Percentiles rank a stretch among this genome's conserved stretches.
Evolutionary conservation across 2,329 filamentous ascomycete species (phyloP).

Genomic region (Alternaria consortialis): DNA sequence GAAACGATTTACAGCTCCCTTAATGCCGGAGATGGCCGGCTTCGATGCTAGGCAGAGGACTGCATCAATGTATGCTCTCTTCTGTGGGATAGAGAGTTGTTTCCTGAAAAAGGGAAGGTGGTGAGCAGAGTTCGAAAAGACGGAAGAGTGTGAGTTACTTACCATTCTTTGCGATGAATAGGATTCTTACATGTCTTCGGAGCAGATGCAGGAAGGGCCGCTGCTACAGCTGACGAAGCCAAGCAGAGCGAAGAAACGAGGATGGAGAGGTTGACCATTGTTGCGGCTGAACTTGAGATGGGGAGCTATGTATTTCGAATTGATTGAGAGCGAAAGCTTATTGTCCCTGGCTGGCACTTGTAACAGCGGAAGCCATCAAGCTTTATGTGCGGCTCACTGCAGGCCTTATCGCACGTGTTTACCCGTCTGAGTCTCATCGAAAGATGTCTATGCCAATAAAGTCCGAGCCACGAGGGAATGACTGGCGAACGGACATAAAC

Average conservation of each 20-base stretch:
- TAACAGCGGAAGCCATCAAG: slow-evolving; percentile 6
- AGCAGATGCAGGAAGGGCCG: slow-evolving; percentile 13
- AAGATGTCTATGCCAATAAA: not conserved
- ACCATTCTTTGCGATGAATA: slow-evolving; percentile 31
- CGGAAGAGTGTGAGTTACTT: not conserved
- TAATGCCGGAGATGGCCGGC: slow-evolving; percentile 26
- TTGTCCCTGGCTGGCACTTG: slow-evolving; percentile 5
- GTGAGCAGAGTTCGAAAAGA: not conserved
- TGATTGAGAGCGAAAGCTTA: slow-evolving; percentile 5
- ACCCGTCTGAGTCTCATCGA: not conserved
- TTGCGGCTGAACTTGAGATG: not conserved
- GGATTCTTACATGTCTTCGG: slow-evolving; percentile 20
- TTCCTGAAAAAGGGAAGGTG: slow-evolving; percentile 17
- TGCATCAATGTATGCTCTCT: slow-evolving; percentile 34
- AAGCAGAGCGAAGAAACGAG: slow-evolving; percentile 14
- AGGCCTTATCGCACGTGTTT: not conserved
- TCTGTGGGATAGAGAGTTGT: slow-evolving; percentile 25
- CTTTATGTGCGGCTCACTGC: slow-evolving; percentile 10
- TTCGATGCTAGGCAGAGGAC: slow-evolving; percentile 34
- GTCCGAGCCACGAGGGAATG: not conserved
- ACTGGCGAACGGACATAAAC: not conserved
- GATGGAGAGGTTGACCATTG: slow-evolving; percentile 9
- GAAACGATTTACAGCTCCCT: slow-evolving; percentile 29
- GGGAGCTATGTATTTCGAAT: not conserved
- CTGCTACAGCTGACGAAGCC: slow-evolving; percentile 14